Evolutionary conservation across 306 rosid genomes (phyloP), one percentile per base, ranked within the genome.

Genomic region (Dryas alaskensis): DNA sequence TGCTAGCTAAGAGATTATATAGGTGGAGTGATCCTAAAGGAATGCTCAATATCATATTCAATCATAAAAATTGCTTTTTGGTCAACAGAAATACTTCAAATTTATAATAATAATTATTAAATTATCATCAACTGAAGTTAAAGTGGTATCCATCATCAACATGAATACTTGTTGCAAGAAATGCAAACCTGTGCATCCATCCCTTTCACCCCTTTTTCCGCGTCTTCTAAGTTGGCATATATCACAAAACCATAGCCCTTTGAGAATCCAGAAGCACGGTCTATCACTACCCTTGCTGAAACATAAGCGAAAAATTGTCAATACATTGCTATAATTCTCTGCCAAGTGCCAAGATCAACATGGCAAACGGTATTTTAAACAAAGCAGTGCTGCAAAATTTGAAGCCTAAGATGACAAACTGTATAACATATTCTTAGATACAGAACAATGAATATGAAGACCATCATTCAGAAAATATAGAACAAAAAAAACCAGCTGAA

Each of bases 191-290:
- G 12, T 22, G 39, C 61, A 57, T 57, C 61, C 61, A 57, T 57
- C 14, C 61, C 61, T 17, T 57, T 57, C 7, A 57, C 5, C 13
- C 61, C 61, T 57, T 57, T 57, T 39, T 57, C 40, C 4, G 61
- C 61, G 39, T 22, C 39, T 1, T 57, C 61, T 22, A 57, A 57
- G 8, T 37, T 57, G 39, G 61, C 39, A 57, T 57, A 57, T 8
- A 11, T 22, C 61, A 57, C 61, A 22, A 57, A 57, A 5, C 61
- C 61, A 57, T 3, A 57, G 39, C 61, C 61, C 61, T 57, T 57
- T 8, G 40, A 57, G 40, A 57, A 57, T 57, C 61, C 61, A 22
- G 61, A 57, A 57, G 37, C 61, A 57, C 61, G 61, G 39, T 57
- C 61, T 57, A 10, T 57, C 14, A 57, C 39, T 19, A 57, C 12